Evolutionary conservation across 2,329 filamentous ascomycete genomes (phyloP).

Genomic region (Fusarium humuli): DNA sequence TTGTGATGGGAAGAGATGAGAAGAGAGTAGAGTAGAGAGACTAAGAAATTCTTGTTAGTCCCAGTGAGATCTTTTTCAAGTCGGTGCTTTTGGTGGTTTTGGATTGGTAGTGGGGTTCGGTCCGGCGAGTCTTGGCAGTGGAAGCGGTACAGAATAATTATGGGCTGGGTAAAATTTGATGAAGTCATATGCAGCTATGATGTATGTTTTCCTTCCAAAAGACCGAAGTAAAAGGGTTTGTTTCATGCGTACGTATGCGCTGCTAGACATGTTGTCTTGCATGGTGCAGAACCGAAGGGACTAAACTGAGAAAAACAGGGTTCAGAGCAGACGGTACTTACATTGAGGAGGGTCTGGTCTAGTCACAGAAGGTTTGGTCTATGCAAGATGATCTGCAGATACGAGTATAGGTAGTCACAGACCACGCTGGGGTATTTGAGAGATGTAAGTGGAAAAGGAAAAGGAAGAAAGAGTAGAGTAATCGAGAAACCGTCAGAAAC

Average conservation of each 20-base stretch:
- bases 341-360: background rate
- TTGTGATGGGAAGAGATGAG: background rate
- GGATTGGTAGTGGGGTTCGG: background rate
- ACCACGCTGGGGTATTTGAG: background rate
- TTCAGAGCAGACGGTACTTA: background rate
- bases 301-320: background rate
- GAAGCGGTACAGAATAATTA: background rate
- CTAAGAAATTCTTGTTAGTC: background rate
- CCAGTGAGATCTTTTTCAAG: background rate
- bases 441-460: background rate
- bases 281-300: background rate
- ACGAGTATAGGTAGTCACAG: background rate
- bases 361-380: background rate
- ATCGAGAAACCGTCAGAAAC: slow-evolving; percentile 1
- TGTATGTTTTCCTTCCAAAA: background rate
- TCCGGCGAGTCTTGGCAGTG: background rate
- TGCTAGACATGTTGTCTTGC: background rate
- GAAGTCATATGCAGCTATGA: background rate
- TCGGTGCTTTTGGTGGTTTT: background rate
- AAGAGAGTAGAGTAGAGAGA: background rate
- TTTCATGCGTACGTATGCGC: background rate
- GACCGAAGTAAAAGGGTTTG: background rate
- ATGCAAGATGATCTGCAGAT: background rate
- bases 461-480: background rate
- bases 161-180: background rate